These are phyloP conservation scores for Plasmodium blacklocki DNA, from an alignment of 169 alveolate species.

Conservation along the genomic window DNA sequence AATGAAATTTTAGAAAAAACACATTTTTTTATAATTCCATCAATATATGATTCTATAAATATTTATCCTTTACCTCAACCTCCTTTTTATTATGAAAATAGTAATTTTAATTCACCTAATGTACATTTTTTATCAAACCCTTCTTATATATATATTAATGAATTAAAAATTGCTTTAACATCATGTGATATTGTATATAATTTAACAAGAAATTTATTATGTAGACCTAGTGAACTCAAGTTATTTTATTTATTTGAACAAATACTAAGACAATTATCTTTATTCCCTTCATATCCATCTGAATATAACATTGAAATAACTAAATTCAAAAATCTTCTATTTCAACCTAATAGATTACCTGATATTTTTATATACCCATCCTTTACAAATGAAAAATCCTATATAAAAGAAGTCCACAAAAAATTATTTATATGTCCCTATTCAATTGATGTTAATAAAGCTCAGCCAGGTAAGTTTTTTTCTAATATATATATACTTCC, in stretches of 20 bases:
- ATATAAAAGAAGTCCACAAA: slow-evolving; percentile 63
- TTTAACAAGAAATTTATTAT: slow-evolving; percentile 45
- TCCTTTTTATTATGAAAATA: slow-evolving; percentile 68
- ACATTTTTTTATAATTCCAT: slow-evolving; percentile 73
- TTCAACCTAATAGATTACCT: slow-evolving; percentile 73
- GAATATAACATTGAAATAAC: slow-evolving; percentile 73
- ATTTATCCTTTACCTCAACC: slow-evolving; percentile 77
- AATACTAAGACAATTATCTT: slow-evolving; percentile 67
- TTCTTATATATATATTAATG: slow-evolving; percentile 65
- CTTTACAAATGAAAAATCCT: slow-evolving; percentile 66
- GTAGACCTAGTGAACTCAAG: slow-evolving; percentile 74
- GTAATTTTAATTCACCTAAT: slow-evolving; percentile 29
- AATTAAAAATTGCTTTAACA: slow-evolving; percentile 74
- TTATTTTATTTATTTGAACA: slow-evolving; percentile 67
- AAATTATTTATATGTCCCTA: slow-evolving; percentile 74
- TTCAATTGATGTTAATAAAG: slow-evolving; percentile 61
- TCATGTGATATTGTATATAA: slow-evolving; percentile 72
- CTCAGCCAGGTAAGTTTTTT: slow-evolving; percentile 63
- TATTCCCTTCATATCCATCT: slow-evolving; percentile 74
- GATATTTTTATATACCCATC: slow-evolving; percentile 74
- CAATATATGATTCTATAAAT: slow-evolving; percentile 66
- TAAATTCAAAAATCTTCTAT: slow-evolving; percentile 63
- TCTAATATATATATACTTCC: slow-evolving; percentile 70
- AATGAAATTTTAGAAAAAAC: slow-evolving; percentile 71
- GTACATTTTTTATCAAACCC: slow-evolving; percentile 75